phyloP scores from a whole-genome alignment of 2,329 filamentous ascomycete species.

The Xylariaceae sp. region DNA sequence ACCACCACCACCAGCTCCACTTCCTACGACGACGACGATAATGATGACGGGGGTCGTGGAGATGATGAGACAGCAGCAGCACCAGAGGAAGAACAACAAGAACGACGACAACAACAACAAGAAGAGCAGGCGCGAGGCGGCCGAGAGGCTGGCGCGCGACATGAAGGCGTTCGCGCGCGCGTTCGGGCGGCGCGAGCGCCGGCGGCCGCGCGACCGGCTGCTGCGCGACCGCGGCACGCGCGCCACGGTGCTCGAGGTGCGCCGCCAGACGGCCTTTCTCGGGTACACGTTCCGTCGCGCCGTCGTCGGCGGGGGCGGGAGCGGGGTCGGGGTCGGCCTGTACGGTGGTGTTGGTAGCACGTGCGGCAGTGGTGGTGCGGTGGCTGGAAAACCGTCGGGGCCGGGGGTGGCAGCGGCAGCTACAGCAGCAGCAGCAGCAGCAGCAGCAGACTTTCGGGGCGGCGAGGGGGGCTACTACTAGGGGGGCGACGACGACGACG shows the following conservation, averaged over 20 bases:
- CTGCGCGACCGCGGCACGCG: constrained; percentile 65
- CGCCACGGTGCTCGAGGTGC: constrained; percentile 63
- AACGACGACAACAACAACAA: too few relatives aligned
- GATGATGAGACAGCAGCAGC: too few relatives aligned
- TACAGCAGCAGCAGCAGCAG: not conserved
- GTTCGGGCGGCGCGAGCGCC: constrained; percentile 59
- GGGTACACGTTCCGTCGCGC: constrained; percentile 75
- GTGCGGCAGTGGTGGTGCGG: not conserved
- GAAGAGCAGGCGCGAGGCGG: too few relatives aligned
- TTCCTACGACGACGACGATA: not conserved
- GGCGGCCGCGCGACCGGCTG: constrained; percentile 76
- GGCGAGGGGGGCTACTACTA: too few relatives aligned
- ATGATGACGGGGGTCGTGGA: constrained; percentile 16
- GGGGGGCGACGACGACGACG: too few relatives aligned
- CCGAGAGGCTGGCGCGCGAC: constrained; percentile 19
- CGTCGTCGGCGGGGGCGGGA: too few relatives aligned
- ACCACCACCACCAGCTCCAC: not conserved
- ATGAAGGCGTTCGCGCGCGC: constrained; percentile 44
- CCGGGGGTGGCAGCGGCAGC: not conserved
- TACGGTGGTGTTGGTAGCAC: not conserved
- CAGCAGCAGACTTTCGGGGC: not conserved
- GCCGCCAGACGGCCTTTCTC: constrained; percentile 77
- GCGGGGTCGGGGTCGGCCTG: not conserved
- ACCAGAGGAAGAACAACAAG: too few relatives aligned
- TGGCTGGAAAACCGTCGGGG: not conserved